Evolutionary conservation across 176 grass and related monocot species (phyloP).

Genomic region (Zoysia japonica): DNA sequence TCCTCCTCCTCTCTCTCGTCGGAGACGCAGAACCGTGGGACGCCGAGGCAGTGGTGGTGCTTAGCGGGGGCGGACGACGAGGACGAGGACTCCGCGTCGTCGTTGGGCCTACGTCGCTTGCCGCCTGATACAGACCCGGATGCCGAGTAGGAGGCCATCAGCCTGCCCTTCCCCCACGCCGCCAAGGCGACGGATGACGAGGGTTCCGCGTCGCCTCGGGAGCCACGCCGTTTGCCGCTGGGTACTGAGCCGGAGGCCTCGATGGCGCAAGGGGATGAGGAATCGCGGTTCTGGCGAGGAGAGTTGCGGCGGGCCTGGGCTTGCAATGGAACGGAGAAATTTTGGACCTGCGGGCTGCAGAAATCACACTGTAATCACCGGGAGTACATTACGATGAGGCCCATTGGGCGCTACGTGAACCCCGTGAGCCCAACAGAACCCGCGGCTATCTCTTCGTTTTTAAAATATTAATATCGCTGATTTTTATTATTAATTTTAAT

Average conservation of each 20-base stretch:
- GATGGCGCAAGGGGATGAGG: background rate
- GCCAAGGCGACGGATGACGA: constrained; percentile 28
- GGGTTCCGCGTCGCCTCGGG: background rate
- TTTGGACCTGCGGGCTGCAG: background rate
- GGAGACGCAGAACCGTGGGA: constrained; percentile 45
- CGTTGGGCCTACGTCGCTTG: background rate
- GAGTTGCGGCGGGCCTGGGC: background rate
- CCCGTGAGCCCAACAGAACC: too few species aligned
- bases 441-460: too few species aligned
- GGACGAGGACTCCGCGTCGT: background rate
- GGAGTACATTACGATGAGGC: background rate
- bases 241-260: background rate
- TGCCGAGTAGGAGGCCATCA: background rate
- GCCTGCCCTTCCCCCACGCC: background rate
- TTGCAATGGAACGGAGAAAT: background rate
- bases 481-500: too few species aligned
- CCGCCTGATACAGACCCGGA: background rate
- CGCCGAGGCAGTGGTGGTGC: constrained; percentile 36
- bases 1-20: constrained; percentile 47
- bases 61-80: constrained; percentile 4
- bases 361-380: background rate
- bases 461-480: too few species aligned
- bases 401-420: constrained; percentile 1
- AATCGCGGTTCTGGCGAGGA: background rate
- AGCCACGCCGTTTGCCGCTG: constrained; percentile 26